Percentiles rank a stretch among this genome's conserved stretches.
phyloP scores from a whole-genome alignment of 2,329 filamentous ascomycete genomes.

The Xylogone sp. region DNA sequence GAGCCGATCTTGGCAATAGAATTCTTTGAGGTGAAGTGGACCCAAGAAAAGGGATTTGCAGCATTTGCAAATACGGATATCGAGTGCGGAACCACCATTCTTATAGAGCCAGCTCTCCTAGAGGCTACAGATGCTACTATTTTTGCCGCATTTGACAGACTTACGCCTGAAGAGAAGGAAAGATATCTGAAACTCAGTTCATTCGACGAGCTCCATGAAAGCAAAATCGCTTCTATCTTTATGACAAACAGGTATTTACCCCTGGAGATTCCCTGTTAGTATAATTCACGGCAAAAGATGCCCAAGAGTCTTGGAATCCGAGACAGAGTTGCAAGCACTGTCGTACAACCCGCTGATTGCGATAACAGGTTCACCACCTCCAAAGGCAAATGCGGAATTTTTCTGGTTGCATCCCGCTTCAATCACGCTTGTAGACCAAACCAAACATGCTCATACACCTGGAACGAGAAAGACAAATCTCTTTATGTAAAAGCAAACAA shows the following conservation, averaged over 20 bases:
- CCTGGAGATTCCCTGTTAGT: background rate
- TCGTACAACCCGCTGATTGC: background rate
- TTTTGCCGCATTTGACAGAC: constrained; percentile 11
- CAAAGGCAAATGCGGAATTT: constrained; percentile 33
- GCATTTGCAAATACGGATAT: constrained; percentile 26
- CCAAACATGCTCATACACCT: constrained; percentile 38
- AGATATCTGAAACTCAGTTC: constrained; percentile 16
- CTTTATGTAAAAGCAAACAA: constrained; percentile 39
- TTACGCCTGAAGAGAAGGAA: constrained; percentile 13
- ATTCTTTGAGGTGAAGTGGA: constrained; percentile 22
- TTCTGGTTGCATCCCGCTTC: constrained; percentile 50
- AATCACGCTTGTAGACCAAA: constrained; percentile 52
- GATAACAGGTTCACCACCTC: constrained; percentile 14
- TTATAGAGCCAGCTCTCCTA: constrained; percentile 22
- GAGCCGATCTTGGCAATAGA: constrained; percentile 16
- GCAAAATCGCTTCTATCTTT: constrained; percentile 19
- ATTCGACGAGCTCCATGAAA: constrained; percentile 8
- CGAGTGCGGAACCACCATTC: constrained; percentile 16
- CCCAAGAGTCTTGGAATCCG: too few relatives aligned
- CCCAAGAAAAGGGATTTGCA: constrained; percentile 23
- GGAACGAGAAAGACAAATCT: constrained; percentile 24
- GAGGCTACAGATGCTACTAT: constrained; percentile 12
- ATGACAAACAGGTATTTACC: constrained; percentile 25
- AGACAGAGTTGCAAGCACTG: too few relatives aligned
- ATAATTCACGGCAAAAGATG: background rate